Conservation (phyloP, 345 rosid genomes). For the Camelina hispida region DNA sequence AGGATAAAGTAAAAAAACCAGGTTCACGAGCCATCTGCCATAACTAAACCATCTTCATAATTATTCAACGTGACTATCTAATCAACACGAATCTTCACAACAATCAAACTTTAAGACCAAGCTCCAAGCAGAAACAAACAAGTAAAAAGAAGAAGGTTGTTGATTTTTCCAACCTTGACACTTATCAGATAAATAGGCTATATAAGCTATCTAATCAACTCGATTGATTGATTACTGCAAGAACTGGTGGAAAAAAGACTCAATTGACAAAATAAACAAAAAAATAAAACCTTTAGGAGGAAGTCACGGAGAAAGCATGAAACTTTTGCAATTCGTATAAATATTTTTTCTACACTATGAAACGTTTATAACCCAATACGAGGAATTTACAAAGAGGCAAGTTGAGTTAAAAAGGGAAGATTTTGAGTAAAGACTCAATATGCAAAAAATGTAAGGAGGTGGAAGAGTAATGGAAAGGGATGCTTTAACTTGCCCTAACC, state of each 20-base stretch:
- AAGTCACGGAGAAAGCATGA: conserved; percentile 64
- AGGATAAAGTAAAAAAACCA: conserved; percentile 47
- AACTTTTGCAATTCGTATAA: conserved; percentile 40
- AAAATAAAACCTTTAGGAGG: conserved; percentile 31
- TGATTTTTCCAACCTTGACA: conserved; percentile 45
- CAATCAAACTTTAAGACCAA: conserved; percentile 34
- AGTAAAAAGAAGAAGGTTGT: conserved; percentile 6
- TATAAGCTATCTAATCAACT: conserved; percentile 38
- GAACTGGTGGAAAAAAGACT: neutral
- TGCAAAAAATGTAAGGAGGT: conserved; percentile 13
- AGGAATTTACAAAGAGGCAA: conserved; percentile 37
- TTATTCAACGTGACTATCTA: conserved; percentile 49
- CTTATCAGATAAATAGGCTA: conserved; percentile 43
- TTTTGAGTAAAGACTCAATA: conserved; percentile 52
- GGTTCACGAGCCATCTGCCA: conserved; percentile 74
- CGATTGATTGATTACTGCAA: conserved; percentile 48
- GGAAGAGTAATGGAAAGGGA: conserved; percentile 20
- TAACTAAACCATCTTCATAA: conserved; percentile 39
- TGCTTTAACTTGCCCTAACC: conserved; percentile 7
- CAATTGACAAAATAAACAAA: conserved; percentile 21
- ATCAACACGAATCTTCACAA: conserved; percentile 48
- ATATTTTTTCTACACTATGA: conserved; percentile 38
- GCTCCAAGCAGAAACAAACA: conserved; percentile 40
- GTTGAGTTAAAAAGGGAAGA: conserved; percentile 38
- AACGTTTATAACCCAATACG: conserved; percentile 13